Base-by-base conservation (phyloP, 176 grass and related monocot species). In the Cenchrus purpureus region DNA sequence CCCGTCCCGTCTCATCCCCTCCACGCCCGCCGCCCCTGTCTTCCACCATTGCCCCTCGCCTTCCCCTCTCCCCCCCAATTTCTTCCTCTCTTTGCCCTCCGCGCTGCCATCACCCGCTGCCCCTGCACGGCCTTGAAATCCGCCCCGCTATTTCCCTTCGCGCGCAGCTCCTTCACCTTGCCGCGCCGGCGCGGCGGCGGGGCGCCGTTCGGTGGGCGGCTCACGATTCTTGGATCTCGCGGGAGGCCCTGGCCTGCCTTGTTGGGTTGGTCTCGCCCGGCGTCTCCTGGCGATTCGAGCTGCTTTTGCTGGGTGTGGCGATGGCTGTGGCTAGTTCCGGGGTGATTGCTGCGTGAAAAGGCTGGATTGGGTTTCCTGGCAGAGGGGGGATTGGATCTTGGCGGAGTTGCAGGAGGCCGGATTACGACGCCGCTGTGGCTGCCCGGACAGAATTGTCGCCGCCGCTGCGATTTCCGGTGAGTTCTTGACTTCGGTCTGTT, bases 51-150 rank as follows among this genome's bases (percentile, higher is more conserved):
- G 49, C 73, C 45, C 82, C 83, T 86, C 40, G n/a, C 62, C 67
- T 65, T 40, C n/a, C 14, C 68, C 40, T 52, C 62, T 31, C 44
- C 44, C 62, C 42, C 44, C 51, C 68, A 34, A 61, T 71, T 74
- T 63, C 72, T 73, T 77, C 52, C 22, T 70, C 82, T 63, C 73
- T 81, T 66, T 79, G 79, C 81, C 67, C 82, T 86, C 66, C 71
- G 25, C 12, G 1, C 63, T 13, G 29, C 65, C 17, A 2, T 34
- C 13, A 20, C 37, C 40, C 37, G 37, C 40, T 86, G 48, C 82
- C 83, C 83, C 79, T 88, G 65, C 50, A 19, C 79, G 7, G 13
- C 89, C 76, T 91, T 91, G 83, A 84, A 93, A 92, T 78, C 74
- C n/a, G 32, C 40, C 40, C 51, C 16, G 6, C 32, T 28, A 40